Percentiles rank a stretch among this genome's conserved stretches.
Conservation (phyloP, 345 rosid genomes). For the Populus deltoides region DNA sequence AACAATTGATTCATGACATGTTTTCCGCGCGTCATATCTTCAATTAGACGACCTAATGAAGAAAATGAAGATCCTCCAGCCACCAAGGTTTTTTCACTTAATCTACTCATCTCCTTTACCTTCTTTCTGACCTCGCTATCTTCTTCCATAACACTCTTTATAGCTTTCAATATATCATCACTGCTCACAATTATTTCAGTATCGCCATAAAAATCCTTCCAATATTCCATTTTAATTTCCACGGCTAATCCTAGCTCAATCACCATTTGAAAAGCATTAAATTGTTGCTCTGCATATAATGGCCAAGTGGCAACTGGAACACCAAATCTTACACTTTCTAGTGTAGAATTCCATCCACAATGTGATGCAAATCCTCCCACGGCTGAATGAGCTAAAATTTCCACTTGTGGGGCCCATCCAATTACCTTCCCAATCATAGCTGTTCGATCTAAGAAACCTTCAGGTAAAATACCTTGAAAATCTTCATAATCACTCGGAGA, state of each 20-base stretch:
- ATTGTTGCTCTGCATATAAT: conserved; percentile 15
- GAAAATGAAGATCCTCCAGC: not conserved
- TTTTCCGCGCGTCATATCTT: no score
- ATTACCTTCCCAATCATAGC: conserved; percentile 7
- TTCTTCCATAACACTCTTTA: not conserved
- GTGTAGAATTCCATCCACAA: conserved; percentile 21
- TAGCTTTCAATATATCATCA: not conserved
- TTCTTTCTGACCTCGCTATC: not conserved
- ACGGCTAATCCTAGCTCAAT: conserved; percentile 10
- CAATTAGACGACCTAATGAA: not conserved
- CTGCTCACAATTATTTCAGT: not conserved
- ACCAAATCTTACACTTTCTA: conserved; percentile 17
- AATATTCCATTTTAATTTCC: conserved; percentile 16
- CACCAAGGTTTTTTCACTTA: not conserved
- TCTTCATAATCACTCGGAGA: not conserved
- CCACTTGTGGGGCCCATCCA: conserved; percentile 23
- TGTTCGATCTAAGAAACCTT: conserved; percentile 15
- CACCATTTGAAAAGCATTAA: conserved; percentile 11
- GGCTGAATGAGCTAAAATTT: not conserved
- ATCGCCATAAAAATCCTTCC: not conserved
- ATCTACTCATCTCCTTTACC: not conserved
- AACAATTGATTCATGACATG: no score
- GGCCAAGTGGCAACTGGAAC: conserved; percentile 22
- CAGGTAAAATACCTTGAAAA: not conserved
- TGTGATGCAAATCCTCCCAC: conserved; percentile 15